These are phyloP conservation scores for Tagetes patula DNA, from an alignment of 129 eudicot genomes.

Conservation along the genomic window DNA sequence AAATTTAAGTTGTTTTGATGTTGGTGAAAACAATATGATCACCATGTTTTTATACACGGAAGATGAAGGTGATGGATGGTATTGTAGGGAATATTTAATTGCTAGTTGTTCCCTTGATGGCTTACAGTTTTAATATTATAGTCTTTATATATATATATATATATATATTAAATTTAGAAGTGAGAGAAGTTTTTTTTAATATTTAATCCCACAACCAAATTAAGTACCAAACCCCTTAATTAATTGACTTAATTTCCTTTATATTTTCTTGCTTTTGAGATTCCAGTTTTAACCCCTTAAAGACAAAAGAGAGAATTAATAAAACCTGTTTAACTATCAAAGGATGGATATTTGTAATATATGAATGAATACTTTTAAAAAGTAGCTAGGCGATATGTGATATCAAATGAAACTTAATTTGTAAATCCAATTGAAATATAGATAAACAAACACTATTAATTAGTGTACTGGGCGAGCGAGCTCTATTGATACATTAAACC, in stretches of 20 bases:
- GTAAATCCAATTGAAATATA: too few species aligned
- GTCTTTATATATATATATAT: background rate
- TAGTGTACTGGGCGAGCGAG: too few species aligned
- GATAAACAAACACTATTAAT: too few species aligned
- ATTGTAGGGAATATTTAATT: conserved; percentile 45
- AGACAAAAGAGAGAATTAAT: conserved; percentile 51
- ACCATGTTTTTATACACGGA: conserved; percentile 58
- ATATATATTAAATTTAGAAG: background rate
- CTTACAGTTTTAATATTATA: conserved; percentile 52
- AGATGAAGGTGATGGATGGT: conserved; percentile 50
- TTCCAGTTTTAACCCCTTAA: conserved; percentile 50
- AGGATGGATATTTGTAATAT: too few species aligned
- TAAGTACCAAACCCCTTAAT: conserved; percentile 35
- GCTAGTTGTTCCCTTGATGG: conserved; percentile 71
- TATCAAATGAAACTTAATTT: too few species aligned
- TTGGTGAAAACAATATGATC: conserved; percentile 48
- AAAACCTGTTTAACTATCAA: too few species aligned
- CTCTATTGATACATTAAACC: too few species aligned
- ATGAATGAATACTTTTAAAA: too few species aligned
- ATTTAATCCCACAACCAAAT: conserved; percentile 32
- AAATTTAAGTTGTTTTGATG: conserved; percentile 6
- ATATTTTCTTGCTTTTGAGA: conserved; percentile 25
- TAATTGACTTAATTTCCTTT: background rate
- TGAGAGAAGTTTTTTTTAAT: conserved; percentile 22
- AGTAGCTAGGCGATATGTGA: too few species aligned